phyloP scores from a whole-genome alignment of 1,284 basidiomycete genomes.

The Boletus mariae region DNA sequence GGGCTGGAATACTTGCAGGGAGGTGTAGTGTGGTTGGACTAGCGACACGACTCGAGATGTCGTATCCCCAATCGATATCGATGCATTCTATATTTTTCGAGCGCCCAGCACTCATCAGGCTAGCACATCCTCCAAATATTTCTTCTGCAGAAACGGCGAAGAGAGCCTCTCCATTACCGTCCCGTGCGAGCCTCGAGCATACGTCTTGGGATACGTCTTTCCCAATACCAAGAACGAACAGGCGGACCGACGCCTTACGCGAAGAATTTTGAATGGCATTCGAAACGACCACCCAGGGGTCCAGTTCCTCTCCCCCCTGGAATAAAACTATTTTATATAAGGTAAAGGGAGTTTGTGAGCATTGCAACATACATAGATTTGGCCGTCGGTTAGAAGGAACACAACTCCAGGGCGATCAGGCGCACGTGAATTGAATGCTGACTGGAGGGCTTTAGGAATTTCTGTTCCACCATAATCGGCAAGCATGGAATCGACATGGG shows the following conservation, averaged over 20 bases:
- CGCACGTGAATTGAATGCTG: constrained; percentile 19
- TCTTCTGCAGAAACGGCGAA: constrained; percentile 43
- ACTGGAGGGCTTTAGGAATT: constrained; percentile 37
- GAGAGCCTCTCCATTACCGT: constrained; percentile 47
- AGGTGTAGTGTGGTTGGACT: not conserved
- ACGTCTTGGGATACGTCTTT: constrained; percentile 44
- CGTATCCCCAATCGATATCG: constrained; percentile 44
- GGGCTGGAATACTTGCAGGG: constrained; percentile 15
- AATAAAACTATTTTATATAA: not conserved
- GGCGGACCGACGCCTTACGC: constrained; percentile 37
- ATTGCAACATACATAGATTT: constrained; percentile 28
- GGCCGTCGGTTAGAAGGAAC: constrained; percentile 55
- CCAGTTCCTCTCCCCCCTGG: constrained; percentile 25
- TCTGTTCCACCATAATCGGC: constrained; percentile 49
- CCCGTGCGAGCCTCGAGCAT: constrained; percentile 48
- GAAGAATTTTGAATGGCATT: constrained; percentile 26
- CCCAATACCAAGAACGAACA: constrained; percentile 59
- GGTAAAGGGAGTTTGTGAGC: not conserved
- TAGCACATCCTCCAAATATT: constrained; percentile 47
- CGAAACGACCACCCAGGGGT: constrained; percentile 28
- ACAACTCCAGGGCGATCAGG: constrained; percentile 40
- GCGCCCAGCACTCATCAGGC: constrained; percentile 47
- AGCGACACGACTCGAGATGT: not conserved
- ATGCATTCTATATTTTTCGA: constrained; percentile 43
- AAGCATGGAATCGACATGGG: constrained; percentile 36